Percentiles rank a stretch among this genome's conserved stretches.
Evolutionary conservation across 148 eudicot genomes (phyloP).

Genomic region (Rhododendron mucronatum): DNA sequence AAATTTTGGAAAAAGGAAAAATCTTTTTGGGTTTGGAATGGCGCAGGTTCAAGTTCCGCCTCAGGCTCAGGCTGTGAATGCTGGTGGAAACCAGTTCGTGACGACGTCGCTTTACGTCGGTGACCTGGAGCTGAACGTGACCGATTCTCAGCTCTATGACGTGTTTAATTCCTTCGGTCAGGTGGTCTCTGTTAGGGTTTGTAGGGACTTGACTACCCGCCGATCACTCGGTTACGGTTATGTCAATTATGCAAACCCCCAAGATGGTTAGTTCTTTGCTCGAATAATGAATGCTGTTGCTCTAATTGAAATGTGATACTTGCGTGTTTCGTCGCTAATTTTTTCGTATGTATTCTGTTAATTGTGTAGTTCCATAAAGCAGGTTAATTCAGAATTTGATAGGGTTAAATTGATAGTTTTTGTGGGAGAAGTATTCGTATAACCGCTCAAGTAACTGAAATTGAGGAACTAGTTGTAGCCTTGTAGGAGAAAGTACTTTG

Average conservation of each 20-base stretch:
- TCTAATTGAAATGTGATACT: background rate
- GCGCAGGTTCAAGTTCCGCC: slow-evolving; percentile 51
- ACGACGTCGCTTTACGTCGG: slow-evolving; percentile 68
- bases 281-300: background rate
- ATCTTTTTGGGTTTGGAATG: slow-evolving; percentile 23
- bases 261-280: slow-evolving; percentile 37
- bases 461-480: background rate
- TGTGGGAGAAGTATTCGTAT: background rate
- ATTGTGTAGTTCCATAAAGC: background rate
- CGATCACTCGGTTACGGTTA: slow-evolving; percentile 76
- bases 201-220: slow-evolving; percentile 49
- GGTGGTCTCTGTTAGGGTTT: slow-evolving; percentile 68
- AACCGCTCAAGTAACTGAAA: background rate
- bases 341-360: background rate
- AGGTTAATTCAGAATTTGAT: background rate
- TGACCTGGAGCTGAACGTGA: slow-evolving; percentile 58
- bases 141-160: slow-evolving; percentile 58
- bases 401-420: background rate
- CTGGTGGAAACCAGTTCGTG: slow-evolving; percentile 28
- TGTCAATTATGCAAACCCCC: slow-evolving; percentile 54
- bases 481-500: background rate
- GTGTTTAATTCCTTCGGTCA: slow-evolving; percentile 53
- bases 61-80: slow-evolving; percentile 29
- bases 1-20: slow-evolving; percentile 16
- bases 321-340: background rate